A percentile compares a stretch with the other conserved stretches of the same genome.
Conservation (phyloP, 257 asterid genomes). For the Vinca minor region DNA sequence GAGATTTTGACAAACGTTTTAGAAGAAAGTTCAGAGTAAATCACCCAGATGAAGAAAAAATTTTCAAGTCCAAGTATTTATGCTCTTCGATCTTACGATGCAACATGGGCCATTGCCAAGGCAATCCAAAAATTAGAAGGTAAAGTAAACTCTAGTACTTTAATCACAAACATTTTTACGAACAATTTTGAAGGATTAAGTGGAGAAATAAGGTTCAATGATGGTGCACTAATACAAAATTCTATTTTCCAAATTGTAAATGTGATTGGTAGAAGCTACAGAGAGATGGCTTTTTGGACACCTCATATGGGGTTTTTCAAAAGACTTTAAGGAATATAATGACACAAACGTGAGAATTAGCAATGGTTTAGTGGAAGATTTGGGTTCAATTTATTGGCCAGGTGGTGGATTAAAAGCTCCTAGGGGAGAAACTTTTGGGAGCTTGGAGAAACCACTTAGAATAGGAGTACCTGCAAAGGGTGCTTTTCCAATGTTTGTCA, state of each 20-base stretch:
- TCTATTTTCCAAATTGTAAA: constrained; percentile 38
- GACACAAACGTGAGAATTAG: constrained; percentile 5
- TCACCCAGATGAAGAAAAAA: constrained; percentile 42
- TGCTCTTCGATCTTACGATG: constrained; percentile 50
- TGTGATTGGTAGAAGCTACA: constrained; percentile 49
- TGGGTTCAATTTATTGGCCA: constrained; percentile 52
- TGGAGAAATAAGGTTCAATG: constrained; percentile 44
- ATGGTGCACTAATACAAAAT: constrained; percentile 26
- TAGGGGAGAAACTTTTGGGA: constrained; percentile 31
- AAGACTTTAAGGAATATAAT: constrained; percentile 9
- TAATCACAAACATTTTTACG: constrained; percentile 10
- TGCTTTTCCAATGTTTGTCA: constrained; percentile 47
- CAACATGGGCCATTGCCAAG: constrained; percentile 25
- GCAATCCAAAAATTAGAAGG: constrained; percentile 20
- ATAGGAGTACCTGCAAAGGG: constrained; percentile 52
- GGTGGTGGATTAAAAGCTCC: constrained; percentile 42
- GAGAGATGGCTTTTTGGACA: constrained; percentile 44
- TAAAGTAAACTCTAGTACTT: constrained; percentile 9
- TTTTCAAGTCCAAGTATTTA: constrained; percentile 33
- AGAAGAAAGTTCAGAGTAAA: constrained; percentile 27
- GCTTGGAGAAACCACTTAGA: constrained; percentile 33
- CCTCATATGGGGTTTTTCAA: constrained; percentile 31
- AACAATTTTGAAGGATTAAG: constrained; percentile 43
- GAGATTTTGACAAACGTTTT: constrained; percentile 29
- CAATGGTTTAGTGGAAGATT: constrained; percentile 7